These are phyloP conservation scores for Syzygium oleosum DNA, from an alignment of 345 rosid genomes.

Conservation along the genomic window DNA sequence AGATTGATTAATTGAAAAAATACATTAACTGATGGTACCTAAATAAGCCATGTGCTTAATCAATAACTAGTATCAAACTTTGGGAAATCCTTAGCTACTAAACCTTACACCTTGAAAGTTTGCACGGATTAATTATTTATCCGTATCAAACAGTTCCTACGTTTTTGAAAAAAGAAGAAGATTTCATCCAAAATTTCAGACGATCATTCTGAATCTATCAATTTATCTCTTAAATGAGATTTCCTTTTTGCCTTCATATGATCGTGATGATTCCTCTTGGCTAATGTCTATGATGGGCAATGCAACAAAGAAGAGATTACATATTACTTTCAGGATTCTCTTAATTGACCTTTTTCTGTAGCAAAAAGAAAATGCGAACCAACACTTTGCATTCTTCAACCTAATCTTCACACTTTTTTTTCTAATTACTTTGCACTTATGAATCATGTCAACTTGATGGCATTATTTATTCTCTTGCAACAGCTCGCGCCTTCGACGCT, in stretches of 20 bases:
- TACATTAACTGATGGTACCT: not conserved
- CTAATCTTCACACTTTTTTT: not conserved
- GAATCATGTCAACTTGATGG: not conserved
- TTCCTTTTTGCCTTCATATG: not conserved
- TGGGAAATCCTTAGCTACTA: not conserved
- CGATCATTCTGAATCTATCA: too few relatives aligned
- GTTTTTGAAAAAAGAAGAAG: too few relatives aligned
- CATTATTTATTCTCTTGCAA: not conserved
- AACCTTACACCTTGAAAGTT: too few relatives aligned
- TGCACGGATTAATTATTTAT: too few relatives aligned
- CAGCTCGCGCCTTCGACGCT: not conserved
- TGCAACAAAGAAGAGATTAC: not conserved
- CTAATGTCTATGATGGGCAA: not conserved
- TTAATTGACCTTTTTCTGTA: not conserved
- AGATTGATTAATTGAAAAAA: not conserved
- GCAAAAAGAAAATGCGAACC: not conserved
- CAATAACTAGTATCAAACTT: not conserved
- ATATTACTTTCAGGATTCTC: not conserved
- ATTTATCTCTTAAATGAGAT: not conserved
- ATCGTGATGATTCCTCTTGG: not conserved
- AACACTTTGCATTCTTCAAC: not conserved
- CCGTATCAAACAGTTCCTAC: not conserved
- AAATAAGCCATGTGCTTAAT: not conserved
- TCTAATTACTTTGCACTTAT: not conserved
- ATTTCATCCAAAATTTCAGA: not conserved